Base-by-base conservation (phyloP, 768 basidiomycete species). In the Mycena vulgaris region DNA sequence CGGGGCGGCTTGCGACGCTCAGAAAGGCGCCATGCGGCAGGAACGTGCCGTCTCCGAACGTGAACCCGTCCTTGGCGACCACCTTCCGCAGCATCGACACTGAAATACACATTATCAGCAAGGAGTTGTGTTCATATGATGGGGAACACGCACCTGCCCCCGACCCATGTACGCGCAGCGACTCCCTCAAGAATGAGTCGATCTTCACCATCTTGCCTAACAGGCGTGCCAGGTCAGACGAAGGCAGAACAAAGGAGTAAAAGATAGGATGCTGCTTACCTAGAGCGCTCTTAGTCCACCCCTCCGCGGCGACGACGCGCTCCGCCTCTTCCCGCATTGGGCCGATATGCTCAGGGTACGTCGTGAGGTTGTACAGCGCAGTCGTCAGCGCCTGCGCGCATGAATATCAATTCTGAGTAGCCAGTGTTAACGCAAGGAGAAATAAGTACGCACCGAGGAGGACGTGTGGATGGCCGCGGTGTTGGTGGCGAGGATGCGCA, bases 31-130 rank as follows among this genome's bases (percentile, higher is more conserved):
- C 83, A 37, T 77, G 75, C 0, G 82, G 83, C 27, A 83, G 68
- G 13, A 78, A 55, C 1, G 80, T 80, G 10, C 82, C 83, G 51
- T 84, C 82, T 0, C 80, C 78, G 40, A 84, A 77, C 7, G 76
- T 81, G n/a, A n/a, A n/a, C n/a, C n/a, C n/a, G n/a, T n/a, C n/a
- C n/a, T n/a, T n/a, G n/a, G n/a, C n/a, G n/a, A 58, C 77, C 74
- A 30, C 80, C 79, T 76, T 80, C 23, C 83, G 76, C 7, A 30
- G 35, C 51, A 83, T 55, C 6, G 62, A 28, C 37, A 76, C 79
- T 82, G n/a, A n/a, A n/a, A n/a, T n/a, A n/a, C n/a, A n/a, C n/a
- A n/a, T n/a, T n/a, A n/a, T n/a, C n/a, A n/a, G n/a, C n/a, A n/a
- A n/a, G n/a, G n/a, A n/a, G n/a, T n/a, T n/a, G n/a, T n/a, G n/a